phyloP scores from a whole-genome alignment of 169 alveolate species.

The Babesia divergens region DNA sequence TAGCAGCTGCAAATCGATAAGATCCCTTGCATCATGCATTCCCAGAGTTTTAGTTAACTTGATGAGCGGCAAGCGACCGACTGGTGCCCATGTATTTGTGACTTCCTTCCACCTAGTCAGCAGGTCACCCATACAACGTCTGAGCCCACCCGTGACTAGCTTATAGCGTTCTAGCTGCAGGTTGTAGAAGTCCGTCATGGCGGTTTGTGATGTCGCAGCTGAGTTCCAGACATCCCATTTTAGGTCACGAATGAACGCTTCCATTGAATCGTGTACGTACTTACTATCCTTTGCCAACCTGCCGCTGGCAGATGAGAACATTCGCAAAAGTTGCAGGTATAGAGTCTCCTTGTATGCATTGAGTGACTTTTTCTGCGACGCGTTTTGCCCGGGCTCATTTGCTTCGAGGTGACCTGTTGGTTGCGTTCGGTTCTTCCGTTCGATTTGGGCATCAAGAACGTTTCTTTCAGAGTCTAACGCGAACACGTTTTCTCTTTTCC shows the following conservation, averaged over 20 bases:
- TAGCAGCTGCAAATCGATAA: background rate
- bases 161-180: background rate
- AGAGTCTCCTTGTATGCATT: background rate
- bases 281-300: background rate
- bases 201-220: background rate
- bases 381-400: too few relatives aligned
- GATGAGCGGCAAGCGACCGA: background rate
- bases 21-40: background rate
- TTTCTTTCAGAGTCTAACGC: background rate
- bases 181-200: background rate
- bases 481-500: background rate
- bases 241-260: background rate
- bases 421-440: too few relatives aligned
- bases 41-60: slow-evolving; percentile 28
- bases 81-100: background rate
- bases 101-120: background rate
- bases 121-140: background rate
- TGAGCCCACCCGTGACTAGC: background rate
- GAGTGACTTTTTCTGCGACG: too few relatives aligned
- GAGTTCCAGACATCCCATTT: background rate
- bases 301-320: background rate
- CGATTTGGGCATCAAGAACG: too few relatives aligned
- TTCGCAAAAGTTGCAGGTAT: background rate
- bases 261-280: background rate
- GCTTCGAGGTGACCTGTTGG: too few relatives aligned